Evolutionary conservation across 192 early-diverging fungal species (phyloP).

Genomic region (Coemansia sp.): DNA sequence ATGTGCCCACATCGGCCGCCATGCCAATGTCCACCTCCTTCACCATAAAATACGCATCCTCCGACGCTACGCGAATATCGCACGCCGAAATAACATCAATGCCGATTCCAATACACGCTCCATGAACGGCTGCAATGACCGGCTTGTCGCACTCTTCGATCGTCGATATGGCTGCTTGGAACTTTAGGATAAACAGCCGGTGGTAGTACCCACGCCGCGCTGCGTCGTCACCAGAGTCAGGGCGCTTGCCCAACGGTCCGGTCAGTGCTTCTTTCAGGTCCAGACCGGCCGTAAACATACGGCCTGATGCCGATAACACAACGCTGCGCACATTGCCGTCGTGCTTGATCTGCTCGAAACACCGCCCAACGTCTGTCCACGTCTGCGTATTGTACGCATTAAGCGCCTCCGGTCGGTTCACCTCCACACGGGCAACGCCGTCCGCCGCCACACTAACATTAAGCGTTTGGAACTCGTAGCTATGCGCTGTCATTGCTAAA

Average conservation of each 20-base stretch:
- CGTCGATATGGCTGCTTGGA: slow-evolving; percentile 70
- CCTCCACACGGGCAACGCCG: slow-evolving; percentile 74
- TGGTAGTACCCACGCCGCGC: slow-evolving; percentile 53
- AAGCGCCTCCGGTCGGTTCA: slow-evolving; percentile 78
- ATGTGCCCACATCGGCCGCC: slow-evolving; percentile 89
- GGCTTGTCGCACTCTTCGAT: slow-evolving; percentile 85
- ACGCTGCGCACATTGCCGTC: slow-evolving; percentile 74
- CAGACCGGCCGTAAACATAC: slow-evolving; percentile 87
- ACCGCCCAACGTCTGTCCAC: slow-evolving; percentile 65
- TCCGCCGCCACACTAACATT: slow-evolving; percentile 58
- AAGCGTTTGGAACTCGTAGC: slow-evolving; percentile 62
- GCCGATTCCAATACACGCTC: slow-evolving; percentile 80
- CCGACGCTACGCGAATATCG: slow-evolving; percentile 81
- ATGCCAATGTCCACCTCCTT: slow-evolving; percentile 94
- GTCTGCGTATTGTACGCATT: slow-evolving; percentile 76
- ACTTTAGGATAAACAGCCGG: slow-evolving; percentile 45
- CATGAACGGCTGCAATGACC: slow-evolving; percentile 86
- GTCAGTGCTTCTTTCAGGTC: slow-evolving; percentile 64
- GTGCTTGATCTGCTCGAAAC: slow-evolving; percentile 59
- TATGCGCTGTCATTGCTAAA: not conserved
- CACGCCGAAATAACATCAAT: slow-evolving; percentile 89
- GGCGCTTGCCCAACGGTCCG: slow-evolving; percentile 16
- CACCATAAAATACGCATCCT: slow-evolving; percentile 79
- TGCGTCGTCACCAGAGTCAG: slow-evolving; percentile 16
- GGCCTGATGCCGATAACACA: slow-evolving; percentile 71